Conservation (phyloP, 1,139 yeast species). For the Saccharomyces hybrid region DNA sequence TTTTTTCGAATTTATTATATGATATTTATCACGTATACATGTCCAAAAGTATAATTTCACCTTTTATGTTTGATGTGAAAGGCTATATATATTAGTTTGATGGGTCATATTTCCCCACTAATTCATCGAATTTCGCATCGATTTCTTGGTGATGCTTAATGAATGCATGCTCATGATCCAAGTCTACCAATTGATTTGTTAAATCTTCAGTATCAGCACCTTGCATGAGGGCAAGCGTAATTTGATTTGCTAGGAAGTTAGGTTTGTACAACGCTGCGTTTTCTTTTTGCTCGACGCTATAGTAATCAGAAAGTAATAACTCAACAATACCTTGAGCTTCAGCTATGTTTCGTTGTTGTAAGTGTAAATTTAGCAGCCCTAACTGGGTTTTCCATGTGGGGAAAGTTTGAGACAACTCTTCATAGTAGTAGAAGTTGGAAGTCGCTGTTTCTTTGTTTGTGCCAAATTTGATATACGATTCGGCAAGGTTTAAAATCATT, state of each 20-base stretch:
- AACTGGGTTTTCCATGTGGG: constrained; percentile 35
- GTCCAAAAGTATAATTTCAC: background rate
- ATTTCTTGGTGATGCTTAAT: constrained; percentile 42
- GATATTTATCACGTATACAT: background rate
- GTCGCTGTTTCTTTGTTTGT: constrained; percentile 26
- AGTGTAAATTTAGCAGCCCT: constrained; percentile 34
- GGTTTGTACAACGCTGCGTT: constrained; percentile 29
- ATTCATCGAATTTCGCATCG: constrained; percentile 43
- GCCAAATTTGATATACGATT: constrained; percentile 29
- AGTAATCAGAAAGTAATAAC: constrained; percentile 28
- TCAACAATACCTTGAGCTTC: constrained; percentile 37
- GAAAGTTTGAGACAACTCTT: constrained; percentile 31
- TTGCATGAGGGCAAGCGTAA: constrained; percentile 44
- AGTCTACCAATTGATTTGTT: constrained; percentile 36
- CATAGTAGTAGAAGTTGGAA: constrained; percentile 31
- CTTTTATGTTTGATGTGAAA: background rate
- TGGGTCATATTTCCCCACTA: constrained; percentile 42
- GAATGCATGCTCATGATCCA: constrained; percentile 42
- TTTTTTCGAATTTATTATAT: background rate
- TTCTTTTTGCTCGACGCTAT: constrained; percentile 22
- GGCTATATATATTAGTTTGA: background rate
- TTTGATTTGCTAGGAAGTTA: constrained; percentile 47
- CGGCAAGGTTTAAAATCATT: constrained; percentile 28
- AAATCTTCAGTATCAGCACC: constrained; percentile 38
- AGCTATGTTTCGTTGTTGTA: constrained; percentile 37